phyloP scores from a whole-genome alignment of 257 asterid genomes.

The Rhazya stricta region DNA sequence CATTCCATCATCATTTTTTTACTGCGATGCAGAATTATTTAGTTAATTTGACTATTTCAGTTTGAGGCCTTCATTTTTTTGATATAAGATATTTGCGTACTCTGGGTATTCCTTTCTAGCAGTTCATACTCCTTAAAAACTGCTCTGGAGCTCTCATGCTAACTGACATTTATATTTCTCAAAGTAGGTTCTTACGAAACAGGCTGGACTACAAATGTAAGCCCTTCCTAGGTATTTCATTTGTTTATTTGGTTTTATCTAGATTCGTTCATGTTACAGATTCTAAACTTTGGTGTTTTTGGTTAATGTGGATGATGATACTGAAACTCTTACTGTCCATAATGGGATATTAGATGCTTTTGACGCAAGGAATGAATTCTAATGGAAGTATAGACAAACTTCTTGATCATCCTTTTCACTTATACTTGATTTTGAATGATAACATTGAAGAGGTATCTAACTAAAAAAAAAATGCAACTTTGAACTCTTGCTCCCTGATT shows the following conservation, averaged over 20 bases:
- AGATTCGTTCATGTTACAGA: too few relatives aligned
- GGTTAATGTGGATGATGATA: background rate
- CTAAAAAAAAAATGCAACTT: background rate
- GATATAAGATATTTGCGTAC: background rate
- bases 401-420: background rate
- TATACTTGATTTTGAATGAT: background rate
- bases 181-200: slow-evolving; percentile 77
- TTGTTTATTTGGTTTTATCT: slow-evolving; percentile 16
- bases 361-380: too few relatives aligned
- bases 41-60: background rate
- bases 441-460: background rate
- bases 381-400: background rate
- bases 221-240: slow-evolving; percentile 10
- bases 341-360: too few relatives aligned
- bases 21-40: too few relatives aligned
- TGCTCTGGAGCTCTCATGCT: slow-evolving; percentile 14
- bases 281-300: background rate
- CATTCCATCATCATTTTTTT: too few relatives aligned
- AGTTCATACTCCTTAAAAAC: background rate
- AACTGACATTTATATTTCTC: slow-evolving; percentile 15
- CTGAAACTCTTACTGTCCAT: background rate
- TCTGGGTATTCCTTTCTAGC: background rate
- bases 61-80: background rate
- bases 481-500: background rate
- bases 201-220: slow-evolving; percentile 95